These are phyloP conservation scores for Hymenoscyphus occultus DNA, from an alignment of 2,329 filamentous ascomycete genomes.

Conservation along the genomic window DNA sequence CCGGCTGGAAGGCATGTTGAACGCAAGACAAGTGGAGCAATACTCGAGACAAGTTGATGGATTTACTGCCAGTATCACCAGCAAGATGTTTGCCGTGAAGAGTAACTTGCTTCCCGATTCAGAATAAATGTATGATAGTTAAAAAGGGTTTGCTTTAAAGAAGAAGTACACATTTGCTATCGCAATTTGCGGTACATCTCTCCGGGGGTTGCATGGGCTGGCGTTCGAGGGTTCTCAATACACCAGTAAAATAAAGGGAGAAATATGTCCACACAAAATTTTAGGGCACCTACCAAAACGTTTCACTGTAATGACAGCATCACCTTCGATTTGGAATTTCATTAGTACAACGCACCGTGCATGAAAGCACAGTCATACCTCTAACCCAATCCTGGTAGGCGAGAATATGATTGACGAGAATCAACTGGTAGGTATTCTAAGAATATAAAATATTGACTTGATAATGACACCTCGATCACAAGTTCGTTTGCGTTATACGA, in stretches of 20 bases:
- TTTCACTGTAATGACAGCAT: neutral
- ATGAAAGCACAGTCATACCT: neutral
- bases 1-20: constrained; percentile 88
- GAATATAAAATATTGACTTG: no score
- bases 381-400: no score
- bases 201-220: constrained; percentile 28
- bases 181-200: constrained; percentile 9
- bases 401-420: no score
- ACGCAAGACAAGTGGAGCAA: constrained; percentile 94
- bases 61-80: constrained; percentile 84
- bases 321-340: neutral
- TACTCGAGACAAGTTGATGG: constrained; percentile 97
- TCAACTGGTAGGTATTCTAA: no score
- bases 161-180: neutral
- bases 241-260: constrained; percentile 7
- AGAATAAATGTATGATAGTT: constrained; percentile 17
- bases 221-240: constrained; percentile 25
- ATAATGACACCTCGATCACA: no score
- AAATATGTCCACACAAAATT: neutral
- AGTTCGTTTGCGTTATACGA: no score
- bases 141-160: constrained; percentile 4
- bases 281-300: neutral
- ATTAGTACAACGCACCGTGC: neutral
- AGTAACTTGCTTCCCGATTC: constrained; percentile 57
- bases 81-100: constrained; percentile 98